These are phyloP conservation scores for Cyclanthera cordifolia DNA, from an alignment of 306 rosid species.

Conservation along the genomic window DNA sequence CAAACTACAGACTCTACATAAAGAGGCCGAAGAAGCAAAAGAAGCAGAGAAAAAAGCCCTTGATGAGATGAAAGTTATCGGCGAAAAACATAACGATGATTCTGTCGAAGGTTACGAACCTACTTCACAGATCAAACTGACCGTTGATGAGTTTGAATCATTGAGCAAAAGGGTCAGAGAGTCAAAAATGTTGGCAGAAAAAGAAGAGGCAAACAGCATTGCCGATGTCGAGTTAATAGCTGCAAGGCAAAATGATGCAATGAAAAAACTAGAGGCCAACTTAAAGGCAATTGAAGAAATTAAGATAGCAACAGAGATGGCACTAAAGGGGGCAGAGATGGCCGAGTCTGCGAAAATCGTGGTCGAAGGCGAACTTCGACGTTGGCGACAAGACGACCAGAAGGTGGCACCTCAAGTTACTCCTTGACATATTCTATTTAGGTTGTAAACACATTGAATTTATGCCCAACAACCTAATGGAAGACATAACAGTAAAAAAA, in stretches of 20 bases:
- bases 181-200: slow-evolving; percentile 32
- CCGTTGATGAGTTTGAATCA: slow-evolving; percentile 39
- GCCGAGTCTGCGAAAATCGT: slow-evolving; percentile 48
- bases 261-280: slow-evolving; percentile 42
- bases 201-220: slow-evolving; percentile 33
- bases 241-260: slow-evolving; percentile 33
- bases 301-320: slow-evolving; percentile 46
- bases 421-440: slow-evolving; percentile 16
- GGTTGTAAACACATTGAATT: too few species aligned
- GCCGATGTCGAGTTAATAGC: slow-evolving; percentile 30
- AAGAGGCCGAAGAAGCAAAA: slow-evolving; percentile 45
- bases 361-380: slow-evolving; percentile 50
- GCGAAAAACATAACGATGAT: slow-evolving; percentile 18
- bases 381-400: slow-evolving; percentile 41
- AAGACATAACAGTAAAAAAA: too few species aligned
- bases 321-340: slow-evolving; percentile 51
- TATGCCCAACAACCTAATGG: too few species aligned
- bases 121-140: slow-evolving; percentile 29
- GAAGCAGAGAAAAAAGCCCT: slow-evolving; percentile 44
- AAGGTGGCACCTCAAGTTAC: slow-evolving; percentile 12
- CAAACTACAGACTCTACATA: slow-evolving; percentile 25
- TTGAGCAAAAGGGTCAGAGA: slow-evolving; percentile 38
- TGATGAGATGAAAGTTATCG: slow-evolving; percentile 33
- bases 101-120: slow-evolving; percentile 1
- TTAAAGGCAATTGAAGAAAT: slow-evolving; percentile 57